Evolutionary conservation across 1,284 basidiomycete genomes (phyloP), one percentile per base, ranked within the genome.

Genomic region (Pterulicium gracile): DNA sequence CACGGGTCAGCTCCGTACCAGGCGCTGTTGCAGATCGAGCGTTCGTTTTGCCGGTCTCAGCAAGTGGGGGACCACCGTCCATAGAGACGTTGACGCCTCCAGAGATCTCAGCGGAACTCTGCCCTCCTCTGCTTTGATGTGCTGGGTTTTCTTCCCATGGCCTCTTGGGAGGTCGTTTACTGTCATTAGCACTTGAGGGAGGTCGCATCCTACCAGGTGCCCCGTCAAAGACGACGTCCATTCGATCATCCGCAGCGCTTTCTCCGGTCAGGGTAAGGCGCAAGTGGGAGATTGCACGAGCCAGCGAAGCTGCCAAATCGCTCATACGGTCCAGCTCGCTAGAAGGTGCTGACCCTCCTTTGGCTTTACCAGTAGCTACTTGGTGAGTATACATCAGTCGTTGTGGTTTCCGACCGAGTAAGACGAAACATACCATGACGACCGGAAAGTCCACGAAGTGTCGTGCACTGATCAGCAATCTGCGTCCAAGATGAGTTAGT

Each of bases 81-180:
- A 43, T 32, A 42, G 27, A 32, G 7, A 10, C 27, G n/a, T 32
- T n/a, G n/a, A n/a, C n/a, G 7, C 27, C 27, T 32, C 7, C 10
- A 32, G n/a, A 7, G 27, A 32, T 7, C 7, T 7, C 7, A 32
- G 27, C n/a, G n/a, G 27, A 32, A n/a, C 27, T 32, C 27, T n/a
- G 27, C n/a, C 27, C 20, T 40, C 35, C 27, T 42, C 34, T 23
- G 19, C 44, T 46, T 52, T 47, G 20, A 60, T 65, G 35, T 73
- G 71, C 46, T 68, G 64, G 21, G 69, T 64, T 67, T 50, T 85
- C 84, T 60, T 87, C 84, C 84, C 83, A 87, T 36, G 82, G 82
- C 45, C 83, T 60, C 57, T 87, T 87, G 15, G 81, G 83, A 3
- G 77, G 71, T 15, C 83, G 72, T 52, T 68, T 59, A 49, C 68